Base-by-base conservation (phyloP, 148 eudicot genomes). In the Fagopyrum esculentum region DNA sequence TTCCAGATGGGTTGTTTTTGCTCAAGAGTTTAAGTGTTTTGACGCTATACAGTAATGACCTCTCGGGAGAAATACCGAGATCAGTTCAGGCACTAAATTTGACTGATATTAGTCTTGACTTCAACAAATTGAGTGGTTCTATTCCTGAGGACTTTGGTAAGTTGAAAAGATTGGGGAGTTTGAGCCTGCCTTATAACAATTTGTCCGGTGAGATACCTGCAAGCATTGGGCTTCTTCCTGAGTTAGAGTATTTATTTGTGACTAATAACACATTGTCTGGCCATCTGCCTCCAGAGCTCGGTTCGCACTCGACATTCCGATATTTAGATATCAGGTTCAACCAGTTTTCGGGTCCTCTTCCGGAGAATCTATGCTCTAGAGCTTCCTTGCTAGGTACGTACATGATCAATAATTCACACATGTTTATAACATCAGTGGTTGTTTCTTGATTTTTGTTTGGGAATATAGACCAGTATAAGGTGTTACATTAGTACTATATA, bases 1-100 rank as follows among this genome's bases (percentile, higher is more conserved):
- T 93, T 7, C 98, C 98, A 11, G 30, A 64, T n/a, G 90, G 83
- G 29, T 49, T 93, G 82, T 88, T 93, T 77, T 73, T 75, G 81
- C 72, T 91, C 35, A 82, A 86, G 80, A 89, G 89, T 64, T 68
- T 93, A 78, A 81, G 74, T 1, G 0, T 43, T 1, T 44, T 93
- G 1, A 85, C 83, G 11, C 80, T 93, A 80, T 82, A 76, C 19
- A 52, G 76, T 0, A 93, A 93, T 26, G n/a, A 5, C 7, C 73
- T 93, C 5, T 84, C 89, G 0, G 97, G 98, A 3, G 72, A 54
- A 22, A 77, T 93, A 48, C 98, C 98, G 3, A 72, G 54, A 15
- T 77, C 68, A 5, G 79, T 90, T 43, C 73, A 85, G 52, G 81
- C 85, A 40, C 52, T 74, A 22, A 81, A 77, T 60, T 77, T 87